These are phyloP conservation scores for Adenanthera pavonina DNA, from an alignment of 306 rosid genomes.

Conservation along the genomic window DNA sequence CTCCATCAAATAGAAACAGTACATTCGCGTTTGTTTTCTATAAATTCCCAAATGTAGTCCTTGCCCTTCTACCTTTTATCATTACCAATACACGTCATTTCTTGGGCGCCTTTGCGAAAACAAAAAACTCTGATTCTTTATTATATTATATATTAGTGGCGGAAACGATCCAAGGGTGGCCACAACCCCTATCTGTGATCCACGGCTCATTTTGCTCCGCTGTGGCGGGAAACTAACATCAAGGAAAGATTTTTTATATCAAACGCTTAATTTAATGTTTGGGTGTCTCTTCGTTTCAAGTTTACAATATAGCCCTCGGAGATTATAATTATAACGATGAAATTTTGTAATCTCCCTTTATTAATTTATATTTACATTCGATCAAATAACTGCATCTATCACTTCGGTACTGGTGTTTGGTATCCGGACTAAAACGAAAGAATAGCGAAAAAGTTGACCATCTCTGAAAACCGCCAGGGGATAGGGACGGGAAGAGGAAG, in stretches of 20 bases:
- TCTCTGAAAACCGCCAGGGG: neutral
- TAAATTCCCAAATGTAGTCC: neutral
- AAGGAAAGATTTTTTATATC: neutral
- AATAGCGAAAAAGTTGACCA: neutral
- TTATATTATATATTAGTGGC: neutral
- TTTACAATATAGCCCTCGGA: neutral
- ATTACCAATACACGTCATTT: slow-evolving; percentile 29
- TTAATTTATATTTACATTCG: neutral
- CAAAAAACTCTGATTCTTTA: neutral
- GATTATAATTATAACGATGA: neutral
- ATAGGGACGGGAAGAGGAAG: no score
- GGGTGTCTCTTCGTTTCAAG: neutral
- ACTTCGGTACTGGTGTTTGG: neutral
- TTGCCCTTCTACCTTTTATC: slow-evolving; percentile 44
- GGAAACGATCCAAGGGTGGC: slow-evolving; percentile 34
- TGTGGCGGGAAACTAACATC: slow-evolving; percentile 63
- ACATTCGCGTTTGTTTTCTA: neutral
- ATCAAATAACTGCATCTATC: neutral
- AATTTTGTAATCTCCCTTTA: neutral
- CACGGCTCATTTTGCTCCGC: slow-evolving; percentile 36
- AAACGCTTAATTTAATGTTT: neutral
- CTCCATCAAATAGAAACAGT: neutral
- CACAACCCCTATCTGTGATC: slow-evolving; percentile 17
- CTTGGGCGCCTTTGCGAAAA: neutral
- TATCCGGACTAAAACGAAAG: neutral